Base-by-base conservation (phyloP, 148 eudicot species). In the Fallopia convolvulus region DNA sequence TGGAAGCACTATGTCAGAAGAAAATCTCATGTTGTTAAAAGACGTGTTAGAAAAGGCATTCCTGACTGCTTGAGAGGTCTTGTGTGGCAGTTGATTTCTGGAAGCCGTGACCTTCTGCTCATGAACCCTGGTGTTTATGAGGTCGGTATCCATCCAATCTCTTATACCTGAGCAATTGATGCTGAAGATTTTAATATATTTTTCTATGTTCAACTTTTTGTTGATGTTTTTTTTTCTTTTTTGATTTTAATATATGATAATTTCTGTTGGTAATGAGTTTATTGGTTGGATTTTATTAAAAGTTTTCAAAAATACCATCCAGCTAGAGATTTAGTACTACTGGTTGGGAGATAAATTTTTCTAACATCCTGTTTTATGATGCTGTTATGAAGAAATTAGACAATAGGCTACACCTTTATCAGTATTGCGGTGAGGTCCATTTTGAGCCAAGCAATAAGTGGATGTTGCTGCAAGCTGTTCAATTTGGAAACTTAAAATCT, bases 41-140 rank as follows among this genome's bases (percentile, higher is more conserved):
- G 99, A 73, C 93, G 99, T 53, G 88, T 95, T 70, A 87, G 99
- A 75, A 95, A 95, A 88, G 99, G 99, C 77, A 93, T 95, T 77
- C 98, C 99, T 81, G 97, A 95, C 87, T 93, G 99, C 83, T 84
- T 95, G 75, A 91, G 99, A 81, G 97, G 99, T 30, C 97, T 93
- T 85, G 99, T 93, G 75, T 95, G 99, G 99, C 99, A 95, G 83
- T 85, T 95, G 83, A 91, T 93, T 55, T 95, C 99, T 33, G 99
- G 99, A 82, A 95, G 99, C 79, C 91, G 98, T 70, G 99, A 92
- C 84, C 97, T 95, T 81, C 85, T 95, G 89, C 89, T 95, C 78
- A 87, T 95, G 98, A 95, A 93, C 21, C 94, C 99, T 14, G 99
- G 99, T 23, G 94, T 95, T 50, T 95, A 95, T 83, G 98, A 95